Base-by-base conservation (phyloP, 495 filamentous ascomycete species). In the Penicillium paxilli region DNA sequence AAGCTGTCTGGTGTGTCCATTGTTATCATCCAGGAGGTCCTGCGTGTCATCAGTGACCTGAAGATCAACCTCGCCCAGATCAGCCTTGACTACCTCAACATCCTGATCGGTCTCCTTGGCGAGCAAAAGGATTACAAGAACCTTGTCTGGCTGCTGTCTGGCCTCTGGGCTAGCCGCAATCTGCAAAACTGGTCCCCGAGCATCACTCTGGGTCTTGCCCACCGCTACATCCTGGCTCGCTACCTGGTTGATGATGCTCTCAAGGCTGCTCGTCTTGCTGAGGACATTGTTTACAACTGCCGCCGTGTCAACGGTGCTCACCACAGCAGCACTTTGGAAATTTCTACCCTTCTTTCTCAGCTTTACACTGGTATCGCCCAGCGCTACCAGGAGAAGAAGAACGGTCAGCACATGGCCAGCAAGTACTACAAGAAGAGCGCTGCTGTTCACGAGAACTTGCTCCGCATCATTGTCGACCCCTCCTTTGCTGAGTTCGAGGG, bases 241-340 rank as follows among this genome's bases (percentile, higher is more conserved):
- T 75, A 72, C 54, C 58, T 73, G 26, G 56, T 60, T 1, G 67
- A 61, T 30, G 70, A 73, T 20, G 49, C 58, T 19, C 45, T 62
- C 11, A 65, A 63, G 26, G 63, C 72, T 5, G 55, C 69, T 19
- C 72, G 72, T 22, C 67, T 75, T 7, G 67, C 72, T 17, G 70
- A 75, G 52, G 72, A 75, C 41, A 70, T 73, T 22, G 70, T 75
- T 4, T 75, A 75, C 61, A 75, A 75, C 60, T 72, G 70, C 59
- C 62, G 62, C 12, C 71, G 71, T 23, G 71, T 74, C 12, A 68
- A 74, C 49, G 69, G 71, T 12, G 50, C 64, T 12, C 64, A 63
- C 47, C 68, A 72, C 58, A 46, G 63, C 20, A 66, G 51, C 45
- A 71, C 71, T 25, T 40, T 72, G 17, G 69, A 72, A 47, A 72